phyloP scores from a whole-genome alignment of 768 basidiomycete species.

The Rhodosporidiobolus odoratus region DNA sequence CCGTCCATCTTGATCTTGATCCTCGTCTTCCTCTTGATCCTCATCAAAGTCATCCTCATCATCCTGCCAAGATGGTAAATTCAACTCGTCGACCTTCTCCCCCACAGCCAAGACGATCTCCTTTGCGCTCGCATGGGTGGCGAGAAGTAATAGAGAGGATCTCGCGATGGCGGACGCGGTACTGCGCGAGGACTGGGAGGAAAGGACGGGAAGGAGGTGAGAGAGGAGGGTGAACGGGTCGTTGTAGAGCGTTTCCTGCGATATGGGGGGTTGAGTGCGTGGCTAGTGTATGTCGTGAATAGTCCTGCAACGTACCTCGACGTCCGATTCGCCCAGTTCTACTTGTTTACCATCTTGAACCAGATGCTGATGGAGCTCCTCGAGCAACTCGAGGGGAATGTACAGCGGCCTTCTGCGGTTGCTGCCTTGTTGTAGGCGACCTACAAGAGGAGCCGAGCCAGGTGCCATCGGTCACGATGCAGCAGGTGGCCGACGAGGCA shows the following conservation, averaged over 20 bases:
- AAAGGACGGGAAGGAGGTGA: slow-evolving; percentile 1
- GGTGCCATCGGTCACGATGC: too few relatives aligned
- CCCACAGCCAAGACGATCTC: slow-evolving; percentile 7
- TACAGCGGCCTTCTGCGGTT: background rate
- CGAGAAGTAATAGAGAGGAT: background rate
- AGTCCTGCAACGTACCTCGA: background rate
- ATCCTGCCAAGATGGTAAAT: too few relatives aligned
- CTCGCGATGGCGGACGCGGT: background rate
- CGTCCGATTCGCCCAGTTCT: background rate
- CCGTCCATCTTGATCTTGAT: background rate
- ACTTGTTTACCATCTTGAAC: background rate
- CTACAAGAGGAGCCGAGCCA: background rate
- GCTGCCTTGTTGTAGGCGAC: background rate
- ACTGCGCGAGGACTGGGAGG: background rate
- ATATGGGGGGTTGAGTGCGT: background rate
- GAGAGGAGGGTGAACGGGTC: slow-evolving; percentile 8
- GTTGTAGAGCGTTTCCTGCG: slow-evolving; percentile 1
- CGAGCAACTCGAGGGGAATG: background rate
- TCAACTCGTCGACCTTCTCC: background rate
- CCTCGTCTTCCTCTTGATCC: background rate
- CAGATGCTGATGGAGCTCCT: background rate
- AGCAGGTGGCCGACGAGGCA: too few relatives aligned
- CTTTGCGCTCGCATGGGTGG: background rate
- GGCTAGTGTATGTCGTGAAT: too few relatives aligned
- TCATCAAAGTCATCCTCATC: background rate